Percentiles rank a stretch among this genome's conserved stretches.
phyloP scores from a whole-genome alignment of 768 basidiomycete species.

The Leccinum incarnatum region DNA sequence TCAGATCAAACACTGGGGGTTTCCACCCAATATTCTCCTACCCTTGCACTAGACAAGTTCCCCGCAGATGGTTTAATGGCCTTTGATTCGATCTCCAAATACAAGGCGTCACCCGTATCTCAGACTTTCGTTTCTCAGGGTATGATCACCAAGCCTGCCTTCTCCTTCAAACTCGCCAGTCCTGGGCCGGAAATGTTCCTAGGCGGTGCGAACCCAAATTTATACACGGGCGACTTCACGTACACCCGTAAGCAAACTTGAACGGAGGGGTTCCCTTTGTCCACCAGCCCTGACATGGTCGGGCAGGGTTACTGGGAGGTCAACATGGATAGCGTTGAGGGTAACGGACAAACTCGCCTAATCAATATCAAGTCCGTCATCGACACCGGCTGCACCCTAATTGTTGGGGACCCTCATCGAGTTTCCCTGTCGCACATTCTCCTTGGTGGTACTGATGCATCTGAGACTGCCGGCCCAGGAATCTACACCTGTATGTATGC shows the following conservation, averaged over 20 bases:
- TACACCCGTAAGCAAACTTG: slow-evolving; percentile 19
- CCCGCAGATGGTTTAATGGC: slow-evolving; percentile 7
- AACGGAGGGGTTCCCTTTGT: background rate
- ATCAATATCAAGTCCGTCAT: slow-evolving; percentile 4
- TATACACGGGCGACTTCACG: slow-evolving; percentile 46
- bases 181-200: no score
- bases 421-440: slow-evolving; percentile 20
- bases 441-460: slow-evolving; percentile 26
- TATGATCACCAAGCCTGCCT: no score
- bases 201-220: background rate
- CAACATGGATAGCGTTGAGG: slow-evolving; percentile 4
- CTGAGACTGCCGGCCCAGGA: slow-evolving; percentile 20
- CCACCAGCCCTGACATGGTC: background rate
- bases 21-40: slow-evolving; percentile 3
- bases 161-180: no score
- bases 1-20: slow-evolving; percentile 10
- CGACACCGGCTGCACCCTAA: slow-evolving; percentile 21
- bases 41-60: background rate
- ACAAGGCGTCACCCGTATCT: no score
- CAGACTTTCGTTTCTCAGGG: no score
- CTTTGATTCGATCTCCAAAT: no score
- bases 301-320: slow-evolving; percentile 21
- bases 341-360: background rate
- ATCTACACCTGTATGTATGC: slow-evolving; percentile 31
- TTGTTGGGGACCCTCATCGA: background rate